Evolutionary conservation across 1,284 basidiomycete genomes (phyloP).

Genomic region (Sporisorium iseilematis-ciliati): DNA sequence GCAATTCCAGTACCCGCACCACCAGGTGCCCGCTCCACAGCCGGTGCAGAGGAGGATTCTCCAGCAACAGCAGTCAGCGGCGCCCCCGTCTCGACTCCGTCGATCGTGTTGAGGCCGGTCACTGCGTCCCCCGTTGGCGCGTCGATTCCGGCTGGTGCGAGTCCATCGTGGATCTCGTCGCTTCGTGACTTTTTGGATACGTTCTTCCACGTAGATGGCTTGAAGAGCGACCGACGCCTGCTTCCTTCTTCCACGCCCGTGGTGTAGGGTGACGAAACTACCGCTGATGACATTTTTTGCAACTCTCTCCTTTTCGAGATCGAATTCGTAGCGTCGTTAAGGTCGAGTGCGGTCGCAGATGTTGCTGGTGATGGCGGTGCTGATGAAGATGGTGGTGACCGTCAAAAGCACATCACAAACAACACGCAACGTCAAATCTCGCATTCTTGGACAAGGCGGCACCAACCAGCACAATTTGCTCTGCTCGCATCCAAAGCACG

Average conservation of each 20-base stretch:
- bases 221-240: slow-evolving; percentile 15
- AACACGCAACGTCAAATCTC: no score
- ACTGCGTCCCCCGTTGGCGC: background rate
- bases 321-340: no score
- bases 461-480: no score
- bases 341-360: no score
- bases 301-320: no score
- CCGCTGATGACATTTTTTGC: slow-evolving; percentile 1
- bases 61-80: background rate
- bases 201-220: slow-evolving; percentile 17
- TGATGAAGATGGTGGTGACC: no score
- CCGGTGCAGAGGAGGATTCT: background rate
- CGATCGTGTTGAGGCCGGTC: background rate
- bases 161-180: background rate
- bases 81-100: slow-evolving; percentile 17
- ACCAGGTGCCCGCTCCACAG: no score
- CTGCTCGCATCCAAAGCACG: background rate
- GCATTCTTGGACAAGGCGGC: no score
- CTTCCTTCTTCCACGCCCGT: background rate
- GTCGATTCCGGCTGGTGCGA: background rate
- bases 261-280: background rate
- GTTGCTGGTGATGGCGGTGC: no score
- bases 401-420: no score
- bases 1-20: no score
- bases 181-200: background rate